Evolutionary conservation across 2,329 filamentous ascomycete genomes (phyloP).

Genomic region (Ceratocystis colombiana): DNA sequence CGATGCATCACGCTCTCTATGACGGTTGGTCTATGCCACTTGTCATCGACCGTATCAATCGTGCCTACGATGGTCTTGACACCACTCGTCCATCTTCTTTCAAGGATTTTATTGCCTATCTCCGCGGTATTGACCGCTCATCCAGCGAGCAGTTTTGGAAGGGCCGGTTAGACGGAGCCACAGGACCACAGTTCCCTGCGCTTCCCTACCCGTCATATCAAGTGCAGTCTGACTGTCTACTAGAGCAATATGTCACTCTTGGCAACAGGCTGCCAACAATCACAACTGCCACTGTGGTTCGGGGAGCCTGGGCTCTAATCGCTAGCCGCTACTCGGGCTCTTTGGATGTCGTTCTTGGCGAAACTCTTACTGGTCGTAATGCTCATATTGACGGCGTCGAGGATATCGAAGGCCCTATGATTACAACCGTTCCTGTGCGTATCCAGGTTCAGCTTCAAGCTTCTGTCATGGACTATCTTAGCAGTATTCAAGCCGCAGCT

Average conservation of each 20-base stretch:
- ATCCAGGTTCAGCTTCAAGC: slow-evolving; percentile 37
- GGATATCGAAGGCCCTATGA: slow-evolving; percentile 51
- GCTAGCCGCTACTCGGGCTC: slow-evolving; percentile 44
- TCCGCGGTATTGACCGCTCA: slow-evolving; percentile 34
- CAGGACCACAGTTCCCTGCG: slow-evolving; percentile 40
- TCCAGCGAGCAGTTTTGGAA: slow-evolving; percentile 41
- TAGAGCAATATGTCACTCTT: slow-evolving; percentile 43
- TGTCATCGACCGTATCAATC: slow-evolving; percentile 41
- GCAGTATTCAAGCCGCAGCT: slow-evolving; percentile 46
- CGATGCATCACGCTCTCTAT: slow-evolving; percentile 48
- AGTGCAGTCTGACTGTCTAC: slow-evolving; percentile 42
- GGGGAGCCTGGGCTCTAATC: slow-evolving; percentile 50
- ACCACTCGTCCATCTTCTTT: slow-evolving; percentile 30
- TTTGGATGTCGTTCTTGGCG: slow-evolving; percentile 48
- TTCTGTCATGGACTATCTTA: slow-evolving; percentile 43
- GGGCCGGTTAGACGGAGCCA: slow-evolving; percentile 38
- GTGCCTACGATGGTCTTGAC: slow-evolving; percentile 34
- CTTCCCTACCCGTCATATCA: slow-evolving; percentile 42
- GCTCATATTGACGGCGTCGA: slow-evolving; percentile 41
- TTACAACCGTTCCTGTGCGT: slow-evolving; percentile 49
- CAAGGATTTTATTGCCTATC: slow-evolving; percentile 42
- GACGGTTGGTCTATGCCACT: slow-evolving; percentile 48
- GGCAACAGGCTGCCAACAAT: slow-evolving; percentile 30
- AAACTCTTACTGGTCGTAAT: slow-evolving; percentile 49
- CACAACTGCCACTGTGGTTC: slow-evolving; percentile 47